These are phyloP conservation scores for Iris pallida DNA, from an alignment of 116 monocot species.

Conservation along the genomic window DNA sequence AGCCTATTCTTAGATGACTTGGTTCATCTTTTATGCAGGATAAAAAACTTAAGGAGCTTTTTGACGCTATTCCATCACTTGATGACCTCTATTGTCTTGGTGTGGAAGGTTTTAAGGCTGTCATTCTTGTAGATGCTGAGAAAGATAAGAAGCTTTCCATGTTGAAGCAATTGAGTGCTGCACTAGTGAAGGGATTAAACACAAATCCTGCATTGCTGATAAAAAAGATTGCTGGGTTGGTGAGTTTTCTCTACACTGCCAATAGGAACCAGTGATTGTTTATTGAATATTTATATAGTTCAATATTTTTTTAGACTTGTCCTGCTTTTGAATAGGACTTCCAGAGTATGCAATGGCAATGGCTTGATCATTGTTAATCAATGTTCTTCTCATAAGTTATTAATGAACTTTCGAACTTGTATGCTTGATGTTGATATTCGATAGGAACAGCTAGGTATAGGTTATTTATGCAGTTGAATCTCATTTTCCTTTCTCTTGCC, in stretches of 20 bases:
- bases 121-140: conserved; percentile 79
- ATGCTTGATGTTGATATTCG: no score
- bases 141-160: conserved; percentile 84
- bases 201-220: conserved; percentile 65
- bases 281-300: no score
- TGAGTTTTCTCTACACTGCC: conserved; percentile 19
- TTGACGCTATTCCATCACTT: conserved; percentile 65
- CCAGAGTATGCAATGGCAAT: no score
- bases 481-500: no score
- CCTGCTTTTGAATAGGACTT: no score
- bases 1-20: neutral
- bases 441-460: no score
- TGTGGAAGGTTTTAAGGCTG: conserved; percentile 54
- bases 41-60: conserved; percentile 72
- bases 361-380: no score
- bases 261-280: no score
- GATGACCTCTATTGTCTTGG: conserved; percentile 75
- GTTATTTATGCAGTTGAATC: no score
- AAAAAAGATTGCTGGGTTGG: conserved; percentile 81
- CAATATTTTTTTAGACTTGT: no score
- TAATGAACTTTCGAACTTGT: no score
- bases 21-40: conserved; percentile 45
- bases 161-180: conserved; percentile 71
- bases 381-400: no score
- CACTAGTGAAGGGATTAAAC: conserved; percentile 65